Conservation (phyloP, 2,329 filamentous ascomycete species). For the Dothiorella sarmentorum region DNA sequence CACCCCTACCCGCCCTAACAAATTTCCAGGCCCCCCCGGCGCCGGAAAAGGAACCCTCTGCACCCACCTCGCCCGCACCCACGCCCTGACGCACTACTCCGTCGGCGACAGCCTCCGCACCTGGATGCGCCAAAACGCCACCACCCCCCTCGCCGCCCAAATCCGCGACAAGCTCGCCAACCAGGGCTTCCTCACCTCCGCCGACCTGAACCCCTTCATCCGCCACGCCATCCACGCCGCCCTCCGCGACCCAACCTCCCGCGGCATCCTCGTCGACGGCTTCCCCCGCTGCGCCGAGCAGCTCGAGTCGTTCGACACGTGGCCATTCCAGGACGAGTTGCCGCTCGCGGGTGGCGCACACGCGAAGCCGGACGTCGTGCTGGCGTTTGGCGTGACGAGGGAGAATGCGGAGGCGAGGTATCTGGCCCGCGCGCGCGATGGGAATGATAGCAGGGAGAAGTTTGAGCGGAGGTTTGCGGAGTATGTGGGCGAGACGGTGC, state of each 20-base stretch:
- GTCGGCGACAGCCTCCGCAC: constrained; percentile 28
- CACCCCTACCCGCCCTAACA: constrained; percentile 10
- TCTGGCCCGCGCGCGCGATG: not conserved
- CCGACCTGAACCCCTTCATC: constrained; percentile 18
- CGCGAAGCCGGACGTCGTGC: constrained; percentile 6
- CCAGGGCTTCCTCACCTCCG: constrained; percentile 16
- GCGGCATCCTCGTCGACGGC: constrained; percentile 21
- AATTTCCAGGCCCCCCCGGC: constrained; percentile 27
- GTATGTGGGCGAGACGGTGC: not conserved
- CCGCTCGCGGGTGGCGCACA: not conserved
- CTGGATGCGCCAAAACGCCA: not conserved
- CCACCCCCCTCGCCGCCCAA: not conserved
- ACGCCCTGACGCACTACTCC: constrained; percentile 27
- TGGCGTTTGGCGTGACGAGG: not conserved
- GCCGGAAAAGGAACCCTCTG: constrained; percentile 36
- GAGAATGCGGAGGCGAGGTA: not conserved
- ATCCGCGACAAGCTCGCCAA: constrained; percentile 12
- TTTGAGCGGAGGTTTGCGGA: constrained; percentile 3
- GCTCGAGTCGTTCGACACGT: not conserved
- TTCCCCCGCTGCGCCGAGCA: constrained; percentile 20
- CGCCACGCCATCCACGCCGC: constrained; percentile 11
- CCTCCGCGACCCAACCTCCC: not conserved
- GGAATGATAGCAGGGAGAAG: constrained; percentile 3
- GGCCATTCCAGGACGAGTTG: not conserved
- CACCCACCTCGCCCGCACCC: constrained; percentile 21